Evolutionary conservation across 169 alveolate species (phyloP).

Genomic region (Fabrea salina): DNA sequence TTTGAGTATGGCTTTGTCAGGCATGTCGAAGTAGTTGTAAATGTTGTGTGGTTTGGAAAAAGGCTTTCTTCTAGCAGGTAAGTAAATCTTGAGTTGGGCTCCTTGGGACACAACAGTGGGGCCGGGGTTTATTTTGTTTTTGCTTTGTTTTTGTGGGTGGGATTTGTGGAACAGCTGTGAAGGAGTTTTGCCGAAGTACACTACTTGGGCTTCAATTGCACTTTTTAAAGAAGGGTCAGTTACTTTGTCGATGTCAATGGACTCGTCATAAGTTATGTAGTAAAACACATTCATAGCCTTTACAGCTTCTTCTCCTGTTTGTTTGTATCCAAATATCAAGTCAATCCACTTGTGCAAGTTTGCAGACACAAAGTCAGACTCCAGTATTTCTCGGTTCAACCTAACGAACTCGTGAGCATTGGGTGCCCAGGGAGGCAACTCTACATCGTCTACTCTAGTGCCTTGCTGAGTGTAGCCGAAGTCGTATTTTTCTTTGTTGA

Average conservation of each 20-base stretch:
- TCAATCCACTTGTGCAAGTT: constrained; percentile 96
- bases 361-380: constrained; percentile 90
- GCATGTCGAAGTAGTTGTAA: not conserved
- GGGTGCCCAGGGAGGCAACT: constrained; percentile 87
- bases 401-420: constrained; percentile 71
- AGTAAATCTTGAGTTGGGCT: constrained; percentile 23
- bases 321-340: constrained; percentile 95
- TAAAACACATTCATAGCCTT: constrained; percentile 77
- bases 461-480: constrained; percentile 27
- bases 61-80: not conserved
- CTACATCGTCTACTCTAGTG: constrained; percentile 65
- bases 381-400: constrained; percentile 88
- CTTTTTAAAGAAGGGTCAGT: constrained; percentile 68
- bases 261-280: constrained; percentile 80
- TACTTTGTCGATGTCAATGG: constrained; percentile 31
- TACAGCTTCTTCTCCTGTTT: constrained; percentile 87
- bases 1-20: not conserved
- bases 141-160: not conserved
- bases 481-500: constrained; percentile 23
- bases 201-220: constrained; percentile 84
- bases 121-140: not conserved
- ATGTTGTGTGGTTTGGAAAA: not conserved
- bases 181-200: constrained; percentile 92
- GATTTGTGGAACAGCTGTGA: constrained; percentile 68
- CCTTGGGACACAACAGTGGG: not conserved